These are phyloP conservation scores for Onygenales sp. DNA, from an alignment of 2,329 filamentous ascomycete genomes.

Conservation along the genomic window DNA sequence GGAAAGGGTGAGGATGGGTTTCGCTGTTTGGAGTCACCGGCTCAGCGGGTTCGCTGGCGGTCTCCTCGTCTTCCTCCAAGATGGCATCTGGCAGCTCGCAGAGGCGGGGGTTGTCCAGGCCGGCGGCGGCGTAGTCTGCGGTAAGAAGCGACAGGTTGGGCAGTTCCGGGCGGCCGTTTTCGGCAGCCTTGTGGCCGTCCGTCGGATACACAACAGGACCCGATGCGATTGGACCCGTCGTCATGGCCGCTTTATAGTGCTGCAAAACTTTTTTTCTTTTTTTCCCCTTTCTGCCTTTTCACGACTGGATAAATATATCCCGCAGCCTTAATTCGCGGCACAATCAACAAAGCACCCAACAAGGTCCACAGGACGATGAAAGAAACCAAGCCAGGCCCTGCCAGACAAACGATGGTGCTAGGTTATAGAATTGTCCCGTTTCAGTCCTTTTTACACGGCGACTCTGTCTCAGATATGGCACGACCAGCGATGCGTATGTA, in stretches of 20 bases:
- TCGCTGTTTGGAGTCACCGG: conserved; percentile 15
- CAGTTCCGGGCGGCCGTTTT: background rate
- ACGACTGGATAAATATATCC: background rate
- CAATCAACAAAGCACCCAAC: background rate
- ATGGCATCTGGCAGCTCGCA: conserved; percentile 12
- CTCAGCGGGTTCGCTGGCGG: conserved; percentile 14
- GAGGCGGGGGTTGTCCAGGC: conserved; percentile 5
- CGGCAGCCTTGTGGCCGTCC: background rate
- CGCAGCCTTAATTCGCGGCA: background rate
- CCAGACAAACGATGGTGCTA: background rate
- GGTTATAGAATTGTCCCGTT: background rate
- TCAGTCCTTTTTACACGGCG: background rate
- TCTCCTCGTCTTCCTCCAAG: conserved; percentile 13
- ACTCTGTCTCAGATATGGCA: too few relatives aligned
- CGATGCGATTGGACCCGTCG: conserved; percentile 4
- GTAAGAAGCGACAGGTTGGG: too few relatives aligned
- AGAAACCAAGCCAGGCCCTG: background rate
- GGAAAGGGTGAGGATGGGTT: conserved; percentile 5
- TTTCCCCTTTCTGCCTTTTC: background rate
- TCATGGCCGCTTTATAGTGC: conserved; percentile 1
- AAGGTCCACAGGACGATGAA: background rate
- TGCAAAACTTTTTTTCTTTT: background rate
- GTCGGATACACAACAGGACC: conserved; percentile 5
- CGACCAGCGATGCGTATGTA: too few relatives aligned
- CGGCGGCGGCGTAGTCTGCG: background rate